Percentiles rank a stretch among this genome's conserved stretches.
Evolutionary conservation across 2,329 filamentous ascomycete genomes (phyloP).

Genomic region (Penicillium decumbens): DNA sequence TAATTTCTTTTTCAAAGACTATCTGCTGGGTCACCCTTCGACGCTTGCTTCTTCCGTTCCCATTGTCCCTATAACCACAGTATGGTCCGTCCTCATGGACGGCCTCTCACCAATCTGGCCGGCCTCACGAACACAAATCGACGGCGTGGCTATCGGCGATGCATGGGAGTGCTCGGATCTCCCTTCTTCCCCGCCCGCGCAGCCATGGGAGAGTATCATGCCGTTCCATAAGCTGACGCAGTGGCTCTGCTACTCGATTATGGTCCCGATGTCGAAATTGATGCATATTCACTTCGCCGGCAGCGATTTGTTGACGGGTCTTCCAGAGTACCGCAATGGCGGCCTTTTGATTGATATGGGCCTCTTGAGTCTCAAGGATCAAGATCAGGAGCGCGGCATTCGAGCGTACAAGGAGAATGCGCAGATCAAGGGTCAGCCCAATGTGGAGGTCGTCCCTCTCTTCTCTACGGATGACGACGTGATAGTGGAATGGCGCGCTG

Average conservation of each 20-base stretch:
- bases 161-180: constrained; percentile 88
- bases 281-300: constrained; percentile 77
- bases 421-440: constrained; percentile 65
- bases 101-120: constrained; percentile 88
- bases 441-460: constrained; percentile 67
- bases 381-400: constrained; percentile 66
- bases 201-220: constrained; percentile 74
- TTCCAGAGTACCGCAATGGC: constrained; percentile 90
- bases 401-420: constrained; percentile 66
- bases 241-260: constrained; percentile 90
- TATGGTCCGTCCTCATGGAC: constrained; percentile 89
- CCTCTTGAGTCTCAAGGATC: constrained; percentile 68
- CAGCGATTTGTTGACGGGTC: constrained; percentile 73
- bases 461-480: constrained; percentile 71
- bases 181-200: constrained; percentile 61
- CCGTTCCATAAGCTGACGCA: constrained; percentile 94
- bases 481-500: constrained; percentile 73
- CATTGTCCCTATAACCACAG: constrained; percentile 76
- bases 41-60: constrained; percentile 85
- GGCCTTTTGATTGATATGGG: constrained; percentile 82
- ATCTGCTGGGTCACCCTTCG: constrained; percentile 84
- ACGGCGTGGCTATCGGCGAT: constrained; percentile 82
- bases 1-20: constrained; percentile 54
- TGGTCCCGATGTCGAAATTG: constrained; percentile 81
- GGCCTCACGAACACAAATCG: constrained; percentile 74